Evolutionary conservation across 2,329 filamentous ascomycete genomes (phyloP), one percentile per base, ranked within the genome.

Genomic region (Mycosphaerella sp.): DNA sequence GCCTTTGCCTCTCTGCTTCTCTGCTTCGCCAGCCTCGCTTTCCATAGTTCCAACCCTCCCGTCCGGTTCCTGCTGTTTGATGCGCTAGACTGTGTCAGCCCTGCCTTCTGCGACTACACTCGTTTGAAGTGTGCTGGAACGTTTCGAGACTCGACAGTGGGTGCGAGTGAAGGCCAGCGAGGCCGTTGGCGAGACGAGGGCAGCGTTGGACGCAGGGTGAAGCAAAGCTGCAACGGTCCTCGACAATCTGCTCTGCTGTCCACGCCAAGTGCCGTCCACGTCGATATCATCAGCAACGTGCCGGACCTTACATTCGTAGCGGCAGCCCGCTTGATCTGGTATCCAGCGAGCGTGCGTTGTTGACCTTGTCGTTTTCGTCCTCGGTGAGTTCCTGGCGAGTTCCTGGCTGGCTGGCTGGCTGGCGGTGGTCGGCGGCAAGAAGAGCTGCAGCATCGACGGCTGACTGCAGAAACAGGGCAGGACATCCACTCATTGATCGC

Each of bases 301-400:
- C 39, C 17, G 39, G 16, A 46, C 34, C 44, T 39, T 39, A 37
- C 44, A 39, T 46, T 42, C 45, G 13, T 21, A 41, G 14, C 50
- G 39, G 43, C 32, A 28, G 40, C 30, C 53, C 46, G 53, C 50
- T 50, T 50, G 50, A 41, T 50, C 53, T 41, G 42, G 41, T 25
- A 27, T 49, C 41, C 42, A 42, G 44, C 50, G 34, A 27, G 21
- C 43, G 40, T 48, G 21, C 43, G 40, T 48, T 28, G 41, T 21
- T 40, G 39, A 44, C 21, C 36, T 16, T 41, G 17, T 42, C 27
- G 3, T 17, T 27, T 39, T 12, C n/a, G 32, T 53, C 50, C 44
- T 49, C 44, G 50, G 50, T 52, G 30, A 43, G 50, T 42, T 16
- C 45, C n/a, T 35, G 44, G 40, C 34, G 25, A 6, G 21, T 4